Conservation (phyloP, 306 rosid species). For the Castanopsis chinensis region DNA sequence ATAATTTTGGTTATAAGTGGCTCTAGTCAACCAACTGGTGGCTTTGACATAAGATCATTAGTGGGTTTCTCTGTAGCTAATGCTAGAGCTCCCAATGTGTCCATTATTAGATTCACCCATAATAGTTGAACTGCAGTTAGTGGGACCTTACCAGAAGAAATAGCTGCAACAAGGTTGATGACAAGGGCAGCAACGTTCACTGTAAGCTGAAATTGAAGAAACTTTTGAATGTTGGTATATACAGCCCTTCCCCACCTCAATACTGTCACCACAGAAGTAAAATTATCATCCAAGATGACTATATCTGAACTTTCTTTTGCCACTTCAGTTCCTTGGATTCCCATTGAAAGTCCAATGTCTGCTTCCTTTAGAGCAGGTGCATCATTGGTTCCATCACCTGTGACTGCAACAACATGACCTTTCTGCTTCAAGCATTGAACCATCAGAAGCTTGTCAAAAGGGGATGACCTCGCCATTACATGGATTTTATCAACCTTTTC, state of each 20-base stretch:
- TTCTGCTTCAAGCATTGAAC: constrained; percentile 25
- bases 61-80: constrained; percentile 21
- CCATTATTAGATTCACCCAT: constrained; percentile 36
- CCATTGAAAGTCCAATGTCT: constrained; percentile 33
- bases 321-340: constrained; percentile 34
- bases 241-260: constrained; percentile 29
- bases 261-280: constrained; percentile 14
- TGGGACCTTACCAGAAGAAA: constrained; percentile 25
- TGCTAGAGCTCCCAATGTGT: constrained; percentile 34
- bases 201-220: constrained; percentile 31
- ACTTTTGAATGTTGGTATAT: constrained; percentile 26
- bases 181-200: constrained; percentile 21
- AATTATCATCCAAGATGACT: constrained; percentile 24
- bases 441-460: constrained; percentile 26
- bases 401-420: constrained; percentile 34
- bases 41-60: constrained; percentile 19
- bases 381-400: constrained; percentile 29
- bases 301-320: constrained; percentile 34
- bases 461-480: constrained; percentile 30
- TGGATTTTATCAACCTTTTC: constrained; percentile 14
- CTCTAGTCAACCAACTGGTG: background rate
- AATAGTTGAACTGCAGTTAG: constrained; percentile 23
- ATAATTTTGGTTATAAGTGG: constrained; percentile 19
- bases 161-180: constrained; percentile 14
- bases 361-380: constrained; percentile 30